Conservation (phyloP, 306 rosid species). For the Fragaria ananassa region DNA sequence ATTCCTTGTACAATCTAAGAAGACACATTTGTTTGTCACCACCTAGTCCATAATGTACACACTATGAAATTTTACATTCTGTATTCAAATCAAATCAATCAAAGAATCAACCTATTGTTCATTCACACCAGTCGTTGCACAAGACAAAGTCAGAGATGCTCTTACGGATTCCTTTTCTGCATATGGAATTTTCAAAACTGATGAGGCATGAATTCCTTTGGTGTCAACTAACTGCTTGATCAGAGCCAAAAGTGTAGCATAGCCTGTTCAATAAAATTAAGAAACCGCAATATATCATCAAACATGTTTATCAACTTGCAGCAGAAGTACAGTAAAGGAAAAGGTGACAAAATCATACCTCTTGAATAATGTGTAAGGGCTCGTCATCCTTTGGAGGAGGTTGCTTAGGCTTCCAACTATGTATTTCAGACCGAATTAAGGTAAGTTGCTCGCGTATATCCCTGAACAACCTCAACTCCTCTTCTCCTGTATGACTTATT, state of each 20-base stretch:
- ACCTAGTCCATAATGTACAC: constrained; percentile 27
- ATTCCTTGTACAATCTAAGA: constrained; percentile 22
- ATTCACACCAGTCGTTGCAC: constrained; percentile 20
- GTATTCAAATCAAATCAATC: constrained; percentile 22
- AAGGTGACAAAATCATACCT: constrained; percentile 42
- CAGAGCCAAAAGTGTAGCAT: constrained; percentile 86
- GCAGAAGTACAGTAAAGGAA: not conserved
- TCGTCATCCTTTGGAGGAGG: constrained; percentile 37
- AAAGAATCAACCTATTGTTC: constrained; percentile 16
- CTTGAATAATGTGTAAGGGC: constrained; percentile 41
- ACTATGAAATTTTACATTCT: constrained; percentile 25
- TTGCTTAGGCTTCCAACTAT: constrained; percentile 36
- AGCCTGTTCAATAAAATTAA: constrained; percentile 65
- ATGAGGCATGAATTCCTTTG: constrained; percentile 20
- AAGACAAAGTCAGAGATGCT: constrained; percentile 12
- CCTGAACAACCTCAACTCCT: constrained; percentile 64
- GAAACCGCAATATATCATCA: not conserved
- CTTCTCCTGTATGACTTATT: constrained; percentile 48
- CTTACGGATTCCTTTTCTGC: constrained; percentile 21
- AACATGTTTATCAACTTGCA: not conserved
- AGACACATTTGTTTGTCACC: constrained; percentile 11
- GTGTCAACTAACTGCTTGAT: constrained; percentile 29
- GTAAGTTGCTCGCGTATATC: constrained; percentile 62
- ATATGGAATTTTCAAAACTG: constrained; percentile 25
- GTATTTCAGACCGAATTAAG: constrained; percentile 50